phyloP scores from a whole-genome alignment of 164 flowering plant species.

The Litsea cubeba region DNA sequence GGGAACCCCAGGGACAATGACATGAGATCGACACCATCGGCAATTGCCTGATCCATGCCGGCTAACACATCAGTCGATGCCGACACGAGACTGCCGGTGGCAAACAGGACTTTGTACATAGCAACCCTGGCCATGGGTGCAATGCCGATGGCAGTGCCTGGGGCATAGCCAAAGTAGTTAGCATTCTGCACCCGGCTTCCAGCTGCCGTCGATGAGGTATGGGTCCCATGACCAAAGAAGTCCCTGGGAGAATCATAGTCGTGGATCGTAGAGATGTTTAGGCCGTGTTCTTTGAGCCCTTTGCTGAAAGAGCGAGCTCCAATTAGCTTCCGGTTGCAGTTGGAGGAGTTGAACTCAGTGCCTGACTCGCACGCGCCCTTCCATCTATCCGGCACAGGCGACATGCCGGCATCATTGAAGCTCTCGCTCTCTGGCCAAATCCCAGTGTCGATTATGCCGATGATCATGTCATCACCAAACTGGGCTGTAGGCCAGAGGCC shows the following conservation, averaged over 20 bases:
- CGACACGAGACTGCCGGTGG: not conserved
- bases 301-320: constrained; percentile 19
- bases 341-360: constrained; percentile 12
- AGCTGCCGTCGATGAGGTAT: constrained; percentile 77
- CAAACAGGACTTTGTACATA: constrained; percentile 14
- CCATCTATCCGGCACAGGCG: constrained; percentile 7
- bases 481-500: constrained; percentile 11
- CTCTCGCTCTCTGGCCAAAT: constrained; percentile 11
- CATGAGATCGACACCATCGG: constrained; percentile 20
- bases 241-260: constrained; percentile 50
- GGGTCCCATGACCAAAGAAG: constrained; percentile 85
- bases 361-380: constrained; percentile 11
- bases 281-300: not conserved
- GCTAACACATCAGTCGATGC: constrained; percentile 9
- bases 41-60: constrained; percentile 21
- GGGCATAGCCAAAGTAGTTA: constrained; percentile 60
- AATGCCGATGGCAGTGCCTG: constrained; percentile 1
- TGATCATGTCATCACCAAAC: constrained; percentile 12
- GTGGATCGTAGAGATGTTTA: not conserved
- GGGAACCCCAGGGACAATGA: constrained; percentile 17
- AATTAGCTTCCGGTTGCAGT: constrained; percentile 19
- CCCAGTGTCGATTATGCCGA: constrained; percentile 10
- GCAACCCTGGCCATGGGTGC: constrained; percentile 13
- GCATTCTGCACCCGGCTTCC: constrained; percentile 56
- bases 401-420: constrained; percentile 5